Percentiles rank a stretch among this genome's conserved stretches.
These are phyloP conservation scores for Drosera capensis DNA, from an alignment of 148 eudicot species.

Conservation along the genomic window DNA sequence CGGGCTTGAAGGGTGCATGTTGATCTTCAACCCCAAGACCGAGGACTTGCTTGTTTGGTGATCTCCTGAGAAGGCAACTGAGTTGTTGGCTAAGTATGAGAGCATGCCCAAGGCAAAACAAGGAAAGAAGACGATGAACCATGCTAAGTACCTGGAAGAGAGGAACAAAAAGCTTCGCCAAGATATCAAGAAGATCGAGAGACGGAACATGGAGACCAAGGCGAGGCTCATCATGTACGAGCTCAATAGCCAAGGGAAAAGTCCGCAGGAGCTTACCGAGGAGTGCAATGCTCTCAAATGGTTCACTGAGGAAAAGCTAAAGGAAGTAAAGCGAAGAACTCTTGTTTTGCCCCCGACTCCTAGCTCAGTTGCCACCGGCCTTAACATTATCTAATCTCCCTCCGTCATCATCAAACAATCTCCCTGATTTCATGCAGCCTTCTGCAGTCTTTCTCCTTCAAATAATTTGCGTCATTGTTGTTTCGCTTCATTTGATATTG, in stretches of 20 bases:
- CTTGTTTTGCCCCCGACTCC: too few relatives aligned
- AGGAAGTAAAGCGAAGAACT: too few relatives aligned
- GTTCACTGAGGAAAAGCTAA: too few relatives aligned
- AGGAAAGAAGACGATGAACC: not conserved
- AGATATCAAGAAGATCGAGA: not conserved
- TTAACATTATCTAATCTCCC: too few relatives aligned
- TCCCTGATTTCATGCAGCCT: too few relatives aligned
- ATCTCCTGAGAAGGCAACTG: not conserved
- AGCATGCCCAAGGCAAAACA: not conserved
- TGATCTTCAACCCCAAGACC: not conserved
- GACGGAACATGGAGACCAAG: not conserved
- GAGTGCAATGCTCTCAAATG: not conserved
- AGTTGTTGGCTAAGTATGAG: not conserved
- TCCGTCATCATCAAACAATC: too few relatives aligned
- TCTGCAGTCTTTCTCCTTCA: too few relatives aligned
- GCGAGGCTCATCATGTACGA: not conserved
- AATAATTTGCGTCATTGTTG: too few relatives aligned
- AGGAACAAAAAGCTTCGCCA: not conserved
- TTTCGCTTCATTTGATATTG: too few relatives aligned
- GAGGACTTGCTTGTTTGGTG: not conserved
- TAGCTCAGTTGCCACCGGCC: too few relatives aligned
- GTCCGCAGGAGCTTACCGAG: not conserved
- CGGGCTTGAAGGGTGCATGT: not conserved
- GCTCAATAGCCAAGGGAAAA: not conserved
- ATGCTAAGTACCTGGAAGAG: conserved; percentile 2